phyloP scores from a whole-genome alignment of 2,329 filamentous ascomycete species.

The Apiospora marii region DNA sequence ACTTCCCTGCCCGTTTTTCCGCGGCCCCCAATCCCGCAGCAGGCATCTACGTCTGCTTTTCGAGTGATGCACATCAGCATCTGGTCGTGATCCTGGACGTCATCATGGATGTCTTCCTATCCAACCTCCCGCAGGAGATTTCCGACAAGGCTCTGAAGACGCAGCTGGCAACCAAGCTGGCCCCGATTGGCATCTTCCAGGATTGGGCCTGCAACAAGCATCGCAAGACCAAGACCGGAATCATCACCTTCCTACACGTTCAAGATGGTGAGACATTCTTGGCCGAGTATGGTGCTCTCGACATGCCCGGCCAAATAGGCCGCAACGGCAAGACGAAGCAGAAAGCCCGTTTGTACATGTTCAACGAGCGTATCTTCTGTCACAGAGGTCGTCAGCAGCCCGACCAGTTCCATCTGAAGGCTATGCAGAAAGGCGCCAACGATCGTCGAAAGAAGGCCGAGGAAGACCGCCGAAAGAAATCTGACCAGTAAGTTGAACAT shows the following conservation, averaged over 20 bases:
- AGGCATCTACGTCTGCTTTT: not conserved
- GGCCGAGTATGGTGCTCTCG: conserved; percentile 30
- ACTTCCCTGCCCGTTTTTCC: no score
- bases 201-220: conserved; percentile 55
- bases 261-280: conserved; percentile 54
- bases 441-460: conserved; percentile 36
- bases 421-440: conserved; percentile 43
- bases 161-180: conserved; percentile 51
- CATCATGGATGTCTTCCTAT: conserved; percentile 56
- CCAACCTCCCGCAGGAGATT: conserved; percentile 51
- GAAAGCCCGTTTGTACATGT: conserved; percentile 40
- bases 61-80: not conserved
- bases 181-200: conserved; percentile 50
- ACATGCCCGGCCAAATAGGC: conserved; percentile 19
- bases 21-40: not conserved
- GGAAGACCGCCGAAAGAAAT: conserved; percentile 35
- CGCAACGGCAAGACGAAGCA: conserved; percentile 26
- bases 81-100: not conserved
- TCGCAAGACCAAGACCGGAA: conserved; percentile 43
- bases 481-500: not conserved
- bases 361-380: conserved; percentile 42
- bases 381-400: conserved; percentile 45
- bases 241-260: conserved; percentile 51
- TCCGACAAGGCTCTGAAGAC: conserved; percentile 46
- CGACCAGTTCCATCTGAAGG: conserved; percentile 46